Evolutionary conservation across 2,329 filamentous ascomycete species (phyloP), one percentile per base, ranked within the genome.

Genomic region (Atkinsonella hypoxylon): DNA sequence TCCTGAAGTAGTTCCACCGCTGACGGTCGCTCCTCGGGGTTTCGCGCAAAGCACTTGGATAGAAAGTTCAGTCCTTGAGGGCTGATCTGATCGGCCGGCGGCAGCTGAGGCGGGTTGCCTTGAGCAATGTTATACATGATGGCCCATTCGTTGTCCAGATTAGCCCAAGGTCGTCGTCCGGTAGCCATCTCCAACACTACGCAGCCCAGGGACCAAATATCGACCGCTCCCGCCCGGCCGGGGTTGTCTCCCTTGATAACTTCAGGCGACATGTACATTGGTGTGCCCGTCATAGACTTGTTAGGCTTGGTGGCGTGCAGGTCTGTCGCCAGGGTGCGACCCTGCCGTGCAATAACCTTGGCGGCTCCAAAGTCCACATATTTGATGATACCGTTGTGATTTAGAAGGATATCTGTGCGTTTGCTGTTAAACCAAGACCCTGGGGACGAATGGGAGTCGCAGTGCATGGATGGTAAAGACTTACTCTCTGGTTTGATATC

Each of bases 61-160:
- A 98, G 67, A 62, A 98, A 97, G 64, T 97, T 89, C 56, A 96
- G 82, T 20, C 93, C 93, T 51, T 81, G 70, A 0, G 83, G 78
- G 61, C 87, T 93, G 56, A 98, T 78, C 67, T 97, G 91, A 48
- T 97, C 91, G 1, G 74, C 65, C 1, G 80, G 76, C 1, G 93
- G 93, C 51, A 96, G 75, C 63, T 89, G 85, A 6, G 93, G 93
- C 46, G 89, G 87, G 60, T 96, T 95, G 56, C 93, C 93, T 64
- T 95, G 91, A 1, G 93, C 93, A 62, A 98, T 98, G 72, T 97
- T 97, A 77, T 96, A 98, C 93, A 98, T 98, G 71, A 98, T 97
- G 41, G 93, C 93, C 89, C 90, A 98, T 68, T 98, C 93, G 64
- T 98, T 98, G 71, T 98, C 93, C 45, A 97, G 81, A 56, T 85